A percentile compares a stretch with the other conserved stretches of the same genome.
phyloP scores from a whole-genome alignment of 2,329 filamentous ascomycete species.

The Botrytis pseudocinerea region DNA sequence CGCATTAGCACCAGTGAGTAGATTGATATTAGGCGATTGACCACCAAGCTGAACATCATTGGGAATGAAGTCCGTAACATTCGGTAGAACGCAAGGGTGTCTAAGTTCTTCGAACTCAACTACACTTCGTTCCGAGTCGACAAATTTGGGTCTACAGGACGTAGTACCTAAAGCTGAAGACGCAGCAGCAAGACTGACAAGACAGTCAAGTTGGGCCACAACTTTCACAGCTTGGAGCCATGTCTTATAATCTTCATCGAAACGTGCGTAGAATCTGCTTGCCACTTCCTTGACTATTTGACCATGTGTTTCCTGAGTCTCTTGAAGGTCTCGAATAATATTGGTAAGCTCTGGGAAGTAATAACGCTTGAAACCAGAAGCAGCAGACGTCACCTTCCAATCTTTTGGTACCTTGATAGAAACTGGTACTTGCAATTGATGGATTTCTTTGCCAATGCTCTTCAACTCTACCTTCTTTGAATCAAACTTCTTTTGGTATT shows the following conservation, averaged over 20 bases:
- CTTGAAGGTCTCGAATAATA: slow-evolving; percentile 84
- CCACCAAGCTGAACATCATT: slow-evolving; percentile 91
- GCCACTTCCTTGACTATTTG: slow-evolving; percentile 89
- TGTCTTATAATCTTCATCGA: slow-evolving; percentile 79
- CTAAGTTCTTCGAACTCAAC: slow-evolving; percentile 91
- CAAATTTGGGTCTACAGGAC: slow-evolving; percentile 84
- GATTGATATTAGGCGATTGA: slow-evolving; percentile 75
- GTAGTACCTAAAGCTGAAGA: slow-evolving; percentile 82
- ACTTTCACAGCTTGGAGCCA: slow-evolving; percentile 93
- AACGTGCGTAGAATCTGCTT: slow-evolving; percentile 78
- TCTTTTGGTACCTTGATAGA: slow-evolving; percentile 75
- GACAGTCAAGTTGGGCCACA: slow-evolving; percentile 87
- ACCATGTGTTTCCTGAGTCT: slow-evolving; percentile 89
- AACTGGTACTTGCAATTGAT: slow-evolving; percentile 91
- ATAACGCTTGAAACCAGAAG: slow-evolving; percentile 85
- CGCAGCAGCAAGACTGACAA: slow-evolving; percentile 89
- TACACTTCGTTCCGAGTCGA: slow-evolving; percentile 79
- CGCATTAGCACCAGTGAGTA: slow-evolving; percentile 94
- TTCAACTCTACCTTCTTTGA: slow-evolving; percentile 70
- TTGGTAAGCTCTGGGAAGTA: slow-evolving; percentile 83
- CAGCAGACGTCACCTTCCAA: slow-evolving; percentile 97
- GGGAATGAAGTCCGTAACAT: slow-evolving; percentile 91
- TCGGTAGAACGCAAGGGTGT: slow-evolving; percentile 90
- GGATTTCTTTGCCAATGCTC: slow-evolving; percentile 95
- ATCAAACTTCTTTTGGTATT: slow-evolving; percentile 71